phyloP scores from a whole-genome alignment of 2,329 filamentous ascomycete genomes.

The Ophiocordyceps australis region DNA sequence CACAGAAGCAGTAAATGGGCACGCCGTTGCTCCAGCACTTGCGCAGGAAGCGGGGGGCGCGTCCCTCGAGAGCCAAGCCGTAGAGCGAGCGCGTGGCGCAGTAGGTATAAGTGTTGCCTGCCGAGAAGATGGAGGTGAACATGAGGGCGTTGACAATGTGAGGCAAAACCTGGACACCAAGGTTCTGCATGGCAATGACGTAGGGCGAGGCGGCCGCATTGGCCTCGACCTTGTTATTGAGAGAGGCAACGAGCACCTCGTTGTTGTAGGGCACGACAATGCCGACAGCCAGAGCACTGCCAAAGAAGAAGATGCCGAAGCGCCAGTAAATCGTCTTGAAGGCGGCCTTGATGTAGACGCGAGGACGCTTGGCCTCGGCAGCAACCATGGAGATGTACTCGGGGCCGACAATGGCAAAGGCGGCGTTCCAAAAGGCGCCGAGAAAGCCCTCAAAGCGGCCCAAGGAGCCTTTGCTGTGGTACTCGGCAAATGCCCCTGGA shows the following conservation, averaged over 20 bases:
- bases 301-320: conserved; percentile 52
- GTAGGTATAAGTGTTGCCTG: conserved; percentile 32
- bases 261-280: conserved; percentile 51
- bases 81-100: conserved; percentile 30
- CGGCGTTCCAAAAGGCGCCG: conserved; percentile 44
- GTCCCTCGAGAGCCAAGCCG: conserved; percentile 29
- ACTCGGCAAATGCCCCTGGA: conserved; percentile 24
- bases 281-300: conserved; percentile 47
- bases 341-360: conserved; percentile 44
- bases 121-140: conserved; percentile 23
- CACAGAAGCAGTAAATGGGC: conserved; percentile 35
- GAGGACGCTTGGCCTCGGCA: conserved; percentile 48
- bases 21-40: conserved; percentile 43
- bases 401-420: conserved; percentile 46
- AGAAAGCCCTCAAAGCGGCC: conserved; percentile 57
- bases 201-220: conserved; percentile 41
- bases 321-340: conserved; percentile 61
- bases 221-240: conserved; percentile 28
- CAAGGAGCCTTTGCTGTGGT: conserved; percentile 37
- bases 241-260: conserved; percentile 27
- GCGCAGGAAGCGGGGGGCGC: conserved; percentile 31
- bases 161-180: conserved; percentile 32
- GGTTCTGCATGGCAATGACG: conserved; percentile 41
- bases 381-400: conserved; percentile 54
- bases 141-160: conserved; percentile 37